phyloP scores from a whole-genome alignment of 345 rosid genomes.

The Chamaenerion angustifolium region DNA sequence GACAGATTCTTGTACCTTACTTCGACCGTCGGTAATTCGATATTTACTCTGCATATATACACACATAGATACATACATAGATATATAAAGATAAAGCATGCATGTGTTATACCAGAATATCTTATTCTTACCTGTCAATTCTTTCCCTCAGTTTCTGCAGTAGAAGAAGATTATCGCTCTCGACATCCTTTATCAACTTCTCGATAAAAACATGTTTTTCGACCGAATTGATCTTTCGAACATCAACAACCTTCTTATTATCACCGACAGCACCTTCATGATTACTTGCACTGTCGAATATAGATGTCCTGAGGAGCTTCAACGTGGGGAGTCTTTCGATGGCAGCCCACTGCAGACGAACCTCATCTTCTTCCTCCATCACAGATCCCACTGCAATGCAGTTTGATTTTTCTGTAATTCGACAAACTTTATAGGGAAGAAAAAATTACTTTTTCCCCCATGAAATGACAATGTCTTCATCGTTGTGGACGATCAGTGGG shows the following conservation, averaged over 20 bases:
- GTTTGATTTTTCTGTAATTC: no score
- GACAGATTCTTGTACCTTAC: slow-evolving; percentile 7
- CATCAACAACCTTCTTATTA: slow-evolving; percentile 9
- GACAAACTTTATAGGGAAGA: neutral
- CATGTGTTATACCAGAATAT: no score
- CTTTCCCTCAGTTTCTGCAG: slow-evolving; percentile 13
- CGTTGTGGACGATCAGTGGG: neutral
- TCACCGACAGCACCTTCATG: neutral
- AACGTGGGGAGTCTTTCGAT: slow-evolving; percentile 13
- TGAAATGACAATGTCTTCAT: neutral
- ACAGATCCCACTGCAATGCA: neutral
- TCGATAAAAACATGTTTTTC: slow-evolving; percentile 16
- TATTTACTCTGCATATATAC: slow-evolving; percentile 3
- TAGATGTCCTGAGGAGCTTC: slow-evolving; percentile 6
- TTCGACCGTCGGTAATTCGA: slow-evolving; percentile 7
- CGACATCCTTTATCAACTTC: slow-evolving; percentile 14
- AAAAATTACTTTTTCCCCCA: neutral
- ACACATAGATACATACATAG: neutral
- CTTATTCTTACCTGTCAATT: slow-evolving; percentile 14
- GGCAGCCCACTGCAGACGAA: slow-evolving; percentile 12
- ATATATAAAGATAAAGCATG: neutral
- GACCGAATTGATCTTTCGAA: slow-evolving; percentile 11
- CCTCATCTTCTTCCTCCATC: slow-evolving; percentile 6
- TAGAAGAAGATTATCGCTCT: slow-evolving; percentile 15
- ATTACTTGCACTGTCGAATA: slow-evolving; percentile 2